A percentile compares a stretch with the other conserved stretches of the same genome.
phyloP scores from a whole-genome alignment of 1,284 basidiomycete species.

The Trichosporon inkin region DNA sequence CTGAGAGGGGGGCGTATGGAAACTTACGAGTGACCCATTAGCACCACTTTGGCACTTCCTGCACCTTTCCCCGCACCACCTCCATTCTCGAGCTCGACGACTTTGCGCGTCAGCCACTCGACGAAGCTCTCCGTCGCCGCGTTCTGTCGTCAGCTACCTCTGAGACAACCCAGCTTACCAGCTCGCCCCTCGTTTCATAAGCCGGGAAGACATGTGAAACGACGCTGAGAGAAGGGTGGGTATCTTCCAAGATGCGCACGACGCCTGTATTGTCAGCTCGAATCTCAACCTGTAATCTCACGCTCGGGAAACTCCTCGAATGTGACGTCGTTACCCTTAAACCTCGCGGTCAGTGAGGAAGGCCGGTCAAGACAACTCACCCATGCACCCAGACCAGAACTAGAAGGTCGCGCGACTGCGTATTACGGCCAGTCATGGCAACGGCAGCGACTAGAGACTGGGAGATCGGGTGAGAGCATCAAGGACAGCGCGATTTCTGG shows the following conservation, averaged over 20 bases:
- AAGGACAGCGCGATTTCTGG: background rate
- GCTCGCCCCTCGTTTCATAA: constrained; percentile 86
- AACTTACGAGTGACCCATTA: constrained; percentile 82
- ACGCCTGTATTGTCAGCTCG: constrained; percentile 56
- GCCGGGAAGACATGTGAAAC: constrained; percentile 79
- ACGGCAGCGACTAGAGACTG: background rate
- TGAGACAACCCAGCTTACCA: constrained; percentile 57
- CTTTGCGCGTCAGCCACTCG: constrained; percentile 79
- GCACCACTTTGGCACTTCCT: constrained; percentile 71
- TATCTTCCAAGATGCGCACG: constrained; percentile 62
- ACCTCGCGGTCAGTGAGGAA: constrained; percentile 28
- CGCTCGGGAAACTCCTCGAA: constrained; percentile 50
- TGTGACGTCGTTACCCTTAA: constrained; percentile 52
- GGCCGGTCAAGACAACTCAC: constrained; percentile 24
- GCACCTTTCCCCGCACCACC: constrained; percentile 62
- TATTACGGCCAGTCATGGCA: background rate
- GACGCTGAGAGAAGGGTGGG: constrained; percentile 55
- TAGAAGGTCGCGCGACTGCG: constrained; percentile 36
- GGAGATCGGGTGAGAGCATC: background rate
- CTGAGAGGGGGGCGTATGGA: background rate
- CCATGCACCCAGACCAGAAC: constrained; percentile 51
- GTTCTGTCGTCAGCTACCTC: constrained; percentile 53
- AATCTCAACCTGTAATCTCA: constrained; percentile 13
- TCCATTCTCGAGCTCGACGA: constrained; percentile 71
- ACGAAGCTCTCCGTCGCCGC: constrained; percentile 76